phyloP scores from a whole-genome alignment of 345 rosid species.

The Lepidium africanum region DNA sequence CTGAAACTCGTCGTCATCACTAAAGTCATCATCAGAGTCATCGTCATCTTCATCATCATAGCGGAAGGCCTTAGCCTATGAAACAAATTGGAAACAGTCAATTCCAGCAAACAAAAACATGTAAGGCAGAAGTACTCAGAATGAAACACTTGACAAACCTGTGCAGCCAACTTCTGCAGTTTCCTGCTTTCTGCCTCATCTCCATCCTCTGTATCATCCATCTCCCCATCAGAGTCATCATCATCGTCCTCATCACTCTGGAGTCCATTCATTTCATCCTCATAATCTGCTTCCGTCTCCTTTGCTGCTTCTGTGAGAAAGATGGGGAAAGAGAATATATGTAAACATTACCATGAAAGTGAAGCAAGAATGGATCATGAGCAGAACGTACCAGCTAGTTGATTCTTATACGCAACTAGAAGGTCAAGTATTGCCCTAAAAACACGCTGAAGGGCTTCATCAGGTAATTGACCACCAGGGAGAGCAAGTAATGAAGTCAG shows the following conservation, averaged over 20 bases:
- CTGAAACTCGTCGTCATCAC: slow-evolving; percentile 88
- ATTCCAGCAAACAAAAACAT: background rate
- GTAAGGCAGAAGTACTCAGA: background rate
- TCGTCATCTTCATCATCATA: slow-evolving; percentile 50
- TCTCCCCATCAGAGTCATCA: slow-evolving; percentile 84
- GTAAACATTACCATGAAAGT: background rate
- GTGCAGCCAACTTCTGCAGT: slow-evolving; percentile 82
- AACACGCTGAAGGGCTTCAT: slow-evolving; percentile 80
- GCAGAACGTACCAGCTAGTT: slow-evolving; percentile 71
- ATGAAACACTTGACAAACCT: slow-evolving; percentile 42
- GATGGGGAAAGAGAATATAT: background rate
- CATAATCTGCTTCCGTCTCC: slow-evolving; percentile 71
- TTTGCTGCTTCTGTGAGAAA: slow-evolving; percentile 69
- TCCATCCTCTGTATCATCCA: slow-evolving; percentile 87
- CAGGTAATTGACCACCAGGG: slow-evolving; percentile 78
- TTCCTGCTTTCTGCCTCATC: slow-evolving; percentile 84
- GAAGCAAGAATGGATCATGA: background rate
- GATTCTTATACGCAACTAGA: slow-evolving; percentile 81
- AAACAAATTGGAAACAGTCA: background rate
- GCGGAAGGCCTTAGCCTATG: slow-evolving; percentile 64
- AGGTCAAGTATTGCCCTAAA: slow-evolving; percentile 86
- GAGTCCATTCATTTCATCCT: slow-evolving; percentile 92
- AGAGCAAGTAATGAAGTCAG: slow-evolving; percentile 79
- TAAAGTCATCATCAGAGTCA: slow-evolving; percentile 83
- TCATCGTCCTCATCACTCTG: slow-evolving; percentile 80